These are phyloP conservation scores for Trichosanthes cucumerina DNA, from an alignment of 306 rosid species.

Conservation along the genomic window DNA sequence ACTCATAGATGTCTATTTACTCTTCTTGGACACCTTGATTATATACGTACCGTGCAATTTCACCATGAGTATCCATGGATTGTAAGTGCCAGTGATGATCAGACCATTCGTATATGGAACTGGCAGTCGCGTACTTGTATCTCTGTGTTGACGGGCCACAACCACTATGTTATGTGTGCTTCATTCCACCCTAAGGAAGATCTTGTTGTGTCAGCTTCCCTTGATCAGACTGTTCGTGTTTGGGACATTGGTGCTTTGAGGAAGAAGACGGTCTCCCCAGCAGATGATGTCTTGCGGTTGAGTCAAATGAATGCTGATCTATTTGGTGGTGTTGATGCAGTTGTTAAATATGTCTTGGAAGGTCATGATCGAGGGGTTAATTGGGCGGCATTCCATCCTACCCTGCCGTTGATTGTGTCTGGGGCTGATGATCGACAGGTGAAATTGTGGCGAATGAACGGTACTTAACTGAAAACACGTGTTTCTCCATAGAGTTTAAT, in stretches of 20 bases:
- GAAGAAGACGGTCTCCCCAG: constrained; percentile 83
- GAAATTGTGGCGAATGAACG: constrained; percentile 95
- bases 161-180: constrained; percentile 97
- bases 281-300: constrained; percentile 77
- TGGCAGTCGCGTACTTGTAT: constrained; percentile 97
- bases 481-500: background rate
- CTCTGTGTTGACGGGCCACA: constrained; percentile 94
- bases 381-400: constrained; percentile 95
- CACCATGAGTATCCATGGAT: constrained; percentile 97
- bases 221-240: constrained; percentile 96
- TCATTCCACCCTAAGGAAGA: constrained; percentile 91
- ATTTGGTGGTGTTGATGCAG: constrained; percentile 88
- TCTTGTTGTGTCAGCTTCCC: constrained; percentile 87
- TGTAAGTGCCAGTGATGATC: constrained; percentile 98
- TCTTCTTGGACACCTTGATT: constrained; percentile 93
- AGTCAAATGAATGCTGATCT: constrained; percentile 96
- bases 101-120: constrained; percentile 96
- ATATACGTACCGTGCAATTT: constrained; percentile 96
- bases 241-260: constrained; percentile 92
- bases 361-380: constrained; percentile 98
- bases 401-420: constrained; percentile 85
- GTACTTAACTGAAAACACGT: constrained; percentile 19
- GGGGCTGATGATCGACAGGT: constrained; percentile 97
- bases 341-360: constrained; percentile 90
- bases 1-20: constrained; percentile 91